Base-by-base conservation (phyloP, 441 rosid species). In the Isatis lusitanica region DNA sequence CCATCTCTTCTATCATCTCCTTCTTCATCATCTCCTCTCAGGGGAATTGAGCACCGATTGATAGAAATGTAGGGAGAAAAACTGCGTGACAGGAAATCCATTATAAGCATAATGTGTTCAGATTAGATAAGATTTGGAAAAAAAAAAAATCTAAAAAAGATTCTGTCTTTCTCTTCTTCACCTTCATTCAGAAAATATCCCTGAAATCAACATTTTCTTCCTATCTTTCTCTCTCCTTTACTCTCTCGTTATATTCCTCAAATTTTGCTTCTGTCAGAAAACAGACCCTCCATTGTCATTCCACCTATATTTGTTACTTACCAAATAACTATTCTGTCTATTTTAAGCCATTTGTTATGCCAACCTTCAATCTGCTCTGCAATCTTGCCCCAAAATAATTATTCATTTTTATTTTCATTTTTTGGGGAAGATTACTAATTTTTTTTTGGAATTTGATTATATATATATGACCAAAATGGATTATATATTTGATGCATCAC, bases 1-100 rank as follows among this genome's bases (percentile, higher is more conserved):
- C 74, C 62, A 81, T 42, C 48, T 90, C 90, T 77, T 87, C 99
- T 63, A 85, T 1, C 78, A 33, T 52, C 69, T 78, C 84, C 56
- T 50, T 76, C 76, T 74, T 81, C 84, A 66, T 60, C 68, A 18
- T 67, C 70, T 51, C 71, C 50, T 50, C 66, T 33, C 17, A 2
- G 58, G 6, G 71, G 42, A 65, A 72, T 28, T 76, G 40, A 43
- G 21, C 63, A 67, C 57, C 44, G 16, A 48, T 48, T 28, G 26
- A 55, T 70, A 63, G n/a, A 70, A 63, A 36, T 63, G 7, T 38
- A 47, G 7, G 6, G 46, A 31, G 5, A 44, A 17, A 18, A 70
- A 44, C 70, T 75, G 75, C 79, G 63, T 70, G 0, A 44, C 28
- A 55, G 0, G 28, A 75, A 26, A 62, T 17, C 9, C 52, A 24